phyloP scores from a whole-genome alignment of 306 rosid species.

The Canavalia gladiata region DNA sequence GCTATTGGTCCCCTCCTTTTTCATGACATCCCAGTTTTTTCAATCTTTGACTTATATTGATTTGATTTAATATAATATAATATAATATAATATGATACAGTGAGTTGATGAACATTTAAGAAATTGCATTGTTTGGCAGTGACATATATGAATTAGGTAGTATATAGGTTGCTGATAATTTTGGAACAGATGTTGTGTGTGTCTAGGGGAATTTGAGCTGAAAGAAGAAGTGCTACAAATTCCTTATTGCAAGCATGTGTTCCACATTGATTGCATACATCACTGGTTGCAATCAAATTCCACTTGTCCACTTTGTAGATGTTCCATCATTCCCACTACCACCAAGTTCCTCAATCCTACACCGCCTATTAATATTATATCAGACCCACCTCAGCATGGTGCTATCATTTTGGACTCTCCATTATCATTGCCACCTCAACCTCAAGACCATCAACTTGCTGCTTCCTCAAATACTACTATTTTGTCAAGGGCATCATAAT shows the following conservation, averaged over 20 bases:
- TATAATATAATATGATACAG: background rate
- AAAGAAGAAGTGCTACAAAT: constrained; percentile 84
- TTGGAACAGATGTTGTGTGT: constrained; percentile 79
- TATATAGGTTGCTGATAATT: background rate
- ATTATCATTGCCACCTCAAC: constrained; percentile 40
- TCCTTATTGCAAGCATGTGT: constrained; percentile 82
- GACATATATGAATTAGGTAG: constrained; percentile 11
- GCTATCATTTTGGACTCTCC: constrained; percentile 39
- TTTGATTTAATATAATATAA: background rate
- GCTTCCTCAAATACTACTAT: constrained; percentile 35
- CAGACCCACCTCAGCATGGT: constrained; percentile 46
- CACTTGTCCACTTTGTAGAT: constrained; percentile 93
- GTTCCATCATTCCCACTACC: constrained; percentile 66
- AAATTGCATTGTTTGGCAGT: too few relatives aligned
- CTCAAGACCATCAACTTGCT: constrained; percentile 22
- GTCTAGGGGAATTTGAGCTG: constrained; percentile 85
- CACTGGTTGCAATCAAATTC: constrained; percentile 83
- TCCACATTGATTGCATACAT: constrained; percentile 85
- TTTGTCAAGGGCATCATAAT: constrained; percentile 22
- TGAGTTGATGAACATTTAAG: background rate
- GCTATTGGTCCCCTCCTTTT: background rate
- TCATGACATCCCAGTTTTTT: background rate
- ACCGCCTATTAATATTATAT: constrained; percentile 41
- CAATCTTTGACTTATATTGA: background rate
- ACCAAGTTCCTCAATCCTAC: constrained; percentile 47